Base-by-base conservation (phyloP, 345 rosid species). In the Citrus reticulata region DNA sequence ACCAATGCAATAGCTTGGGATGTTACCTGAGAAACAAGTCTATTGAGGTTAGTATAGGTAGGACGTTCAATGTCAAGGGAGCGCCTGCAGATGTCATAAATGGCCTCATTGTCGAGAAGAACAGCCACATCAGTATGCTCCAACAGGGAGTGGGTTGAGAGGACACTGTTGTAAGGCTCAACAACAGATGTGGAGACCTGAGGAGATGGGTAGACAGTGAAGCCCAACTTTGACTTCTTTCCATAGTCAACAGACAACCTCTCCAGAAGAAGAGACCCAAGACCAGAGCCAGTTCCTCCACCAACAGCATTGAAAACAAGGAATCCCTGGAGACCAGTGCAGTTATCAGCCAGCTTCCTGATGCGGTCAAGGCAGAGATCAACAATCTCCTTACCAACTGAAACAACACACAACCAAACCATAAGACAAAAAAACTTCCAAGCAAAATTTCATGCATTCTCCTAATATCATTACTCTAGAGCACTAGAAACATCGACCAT, bases 211-310 rank as follows among this genome's bases (percentile, higher is more conserved):
- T 90, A 92, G 10, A 92, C 93, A 39, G 93, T 92, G 87, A 92
- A 92, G n/a, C 95, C 95, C 39, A 91, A 64, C 87, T 91, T 91
- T 16, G 94, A 91, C 54, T 91, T 91, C 79, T 90, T 89, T 10
- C 93, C 93, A 19, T 91, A 91, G 73, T 92, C 96, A 32, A 92
- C 94, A 20, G 94, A 92, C 55, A 92, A 80, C 16, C 96, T 84
- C 90, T 92, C 94, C 74, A 92, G 81, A 42, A 92, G 85, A 6
- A 90, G 96, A 17, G 96, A 92, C 6, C 96, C 96, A 19, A 92
- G 96, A 80, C 96, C 93, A n/a, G 96, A 92, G 0, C 94, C 96
- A 71, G 95, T 91, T 0, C 95, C 95, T 68, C 95, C 95, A 76
- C 95, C 95, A 72, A 91, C 95, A 58, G 95, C 95, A 5, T 90